Base-by-base conservation (phyloP, 306 rosid species). In the Sindora glabra region DNA sequence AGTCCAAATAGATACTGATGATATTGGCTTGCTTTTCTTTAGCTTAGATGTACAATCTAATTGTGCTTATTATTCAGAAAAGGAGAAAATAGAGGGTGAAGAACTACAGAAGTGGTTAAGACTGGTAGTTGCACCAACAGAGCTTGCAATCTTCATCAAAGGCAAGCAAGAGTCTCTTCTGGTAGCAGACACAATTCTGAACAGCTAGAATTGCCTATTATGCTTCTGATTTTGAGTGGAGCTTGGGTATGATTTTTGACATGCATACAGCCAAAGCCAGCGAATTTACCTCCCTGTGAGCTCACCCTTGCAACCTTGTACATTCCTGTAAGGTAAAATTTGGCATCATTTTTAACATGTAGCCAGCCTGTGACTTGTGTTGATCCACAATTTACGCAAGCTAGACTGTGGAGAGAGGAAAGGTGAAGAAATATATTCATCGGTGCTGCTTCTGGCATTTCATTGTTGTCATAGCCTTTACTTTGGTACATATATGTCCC, bases 21-120 rank as follows among this genome's bases (percentile, higher is more conserved):
- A 48, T 57, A 25, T 10, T 68, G 37, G 56, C 27, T 18, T 37
- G n/a, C 62, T 25, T 27, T 30, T 5, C 33, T 37, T 64, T 12
- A 41, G 45, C 56, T 70, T 60, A 37, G 21, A 33, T 58, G n/a
- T 19, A 34, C 42, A 40, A 59, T 74, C 67, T 77, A 63, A 73
- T 65, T 5, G 40, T 64, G 40, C 68, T 78, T 69, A 29, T 76
- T 79, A 9, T 74, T 34, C 86, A 90, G 97, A 81, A 58, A 90
- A 80, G 41, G 97, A 90, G 80, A 90, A 87, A 73, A 91, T 87
- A 17, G 96, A 87, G 81, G 97, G 97, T 21, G 89, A 85, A 58
- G 97, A 90, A 75, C 81, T 90, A 55, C 94, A 85, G 13, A 61
- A 83, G 61, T 90, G 97, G 97, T 62, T 90, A 79, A 83, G 79